Evolutionary conservation across 2,329 filamentous ascomycete genomes (phyloP), one percentile per base, ranked within the genome.

Genomic region (Gnomoniopsis sp.): DNA sequence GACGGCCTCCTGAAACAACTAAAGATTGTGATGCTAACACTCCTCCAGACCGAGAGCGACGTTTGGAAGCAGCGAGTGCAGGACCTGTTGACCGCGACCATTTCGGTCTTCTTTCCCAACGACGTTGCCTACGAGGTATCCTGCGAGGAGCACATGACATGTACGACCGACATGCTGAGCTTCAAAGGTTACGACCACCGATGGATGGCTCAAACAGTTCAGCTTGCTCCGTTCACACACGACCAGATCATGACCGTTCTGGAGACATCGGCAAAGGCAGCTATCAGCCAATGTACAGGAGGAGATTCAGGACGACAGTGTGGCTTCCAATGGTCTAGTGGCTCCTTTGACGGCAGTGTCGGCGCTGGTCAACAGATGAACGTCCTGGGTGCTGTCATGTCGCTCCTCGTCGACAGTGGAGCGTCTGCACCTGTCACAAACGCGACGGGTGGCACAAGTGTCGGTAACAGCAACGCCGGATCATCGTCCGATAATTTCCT

Each of bases 281-380:
- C 61, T 21, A 61, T 62, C 19, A 53, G 47, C 3, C 61, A 62
- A 43, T 62, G 61, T 33, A 62, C 58, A 21, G 61, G 61, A 34
- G 58, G 58, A 2, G 10, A 26, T 26, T 57, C 63, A 48, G 70
- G 76, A 17, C 72, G 74, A 34, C 70, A 72, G 19, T 88, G 85
- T 67, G 80, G 82, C 10, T 75, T 83, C 26, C 72, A 73, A 52
- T 88, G 84, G 84, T 76, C 74, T 38, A 64, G 68, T 2, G 71
- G 69, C 2, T 68, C 67, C 1, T 82, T 77, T 63, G 81, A 83
- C 66, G 77, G 76, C 34, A 79, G 79, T 22, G 74, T 73, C 23
- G 79, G 81, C 53, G 79, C 82, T 59, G 81, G 83, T 49, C 77
- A 85, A 69, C 78, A 84, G 68, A 79, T 85, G 70, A 79, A 77